Conservation (phyloP, 202 grass and related monocot species). For the Bolboschoenoplectus hybrid region DNA sequence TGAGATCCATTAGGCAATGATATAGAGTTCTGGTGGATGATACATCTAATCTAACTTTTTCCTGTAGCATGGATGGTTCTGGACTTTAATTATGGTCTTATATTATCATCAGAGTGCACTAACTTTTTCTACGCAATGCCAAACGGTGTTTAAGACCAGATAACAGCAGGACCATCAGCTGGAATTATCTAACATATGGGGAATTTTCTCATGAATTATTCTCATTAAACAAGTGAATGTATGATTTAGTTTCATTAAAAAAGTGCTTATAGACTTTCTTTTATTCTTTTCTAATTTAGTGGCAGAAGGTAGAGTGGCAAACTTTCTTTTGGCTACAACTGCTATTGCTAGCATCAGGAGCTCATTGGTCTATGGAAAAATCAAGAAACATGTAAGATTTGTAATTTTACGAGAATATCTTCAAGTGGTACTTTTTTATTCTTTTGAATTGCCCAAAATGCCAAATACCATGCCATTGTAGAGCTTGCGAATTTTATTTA, state of each 20-base stretch:
- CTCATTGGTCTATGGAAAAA: conserved; percentile 53
- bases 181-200: background rate
- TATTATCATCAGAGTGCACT: background rate
- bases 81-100: background rate
- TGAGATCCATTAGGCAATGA: background rate
- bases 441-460: background rate
- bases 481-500: background rate
- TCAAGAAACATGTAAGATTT: conserved; percentile 64
- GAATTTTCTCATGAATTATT: background rate
- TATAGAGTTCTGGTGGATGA: background rate
- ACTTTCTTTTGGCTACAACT: conserved; percentile 86
- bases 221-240: background rate
- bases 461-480: conserved; percentile 5
- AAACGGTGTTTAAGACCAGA: background rate
- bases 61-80: background rate
- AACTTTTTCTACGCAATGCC: background rate
- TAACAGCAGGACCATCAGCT: background rate
- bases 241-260: background rate
- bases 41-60: background rate
- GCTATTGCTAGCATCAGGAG: conserved; percentile 54
- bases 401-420: conserved; percentile 24
- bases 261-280: background rate
- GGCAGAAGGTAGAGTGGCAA: conserved; percentile 87
- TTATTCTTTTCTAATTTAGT: conserved; percentile 55
- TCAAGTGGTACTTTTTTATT: conserved; percentile 6